Evolutionary conservation across 2,329 filamentous ascomycete species (phyloP).

Genomic region (Penicillium sp.): DNA sequence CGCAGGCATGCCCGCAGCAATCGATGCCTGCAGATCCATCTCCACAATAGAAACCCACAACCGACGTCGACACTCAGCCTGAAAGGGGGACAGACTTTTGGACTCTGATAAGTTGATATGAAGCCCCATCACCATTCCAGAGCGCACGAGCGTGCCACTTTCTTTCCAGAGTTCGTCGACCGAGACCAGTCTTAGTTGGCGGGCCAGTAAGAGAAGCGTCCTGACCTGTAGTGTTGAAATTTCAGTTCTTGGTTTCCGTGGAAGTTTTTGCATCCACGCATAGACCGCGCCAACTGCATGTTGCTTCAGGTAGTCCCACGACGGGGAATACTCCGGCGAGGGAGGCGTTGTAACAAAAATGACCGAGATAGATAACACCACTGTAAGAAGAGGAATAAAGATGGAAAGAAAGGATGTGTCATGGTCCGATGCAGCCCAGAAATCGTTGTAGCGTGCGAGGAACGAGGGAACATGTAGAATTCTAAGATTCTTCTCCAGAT

Average conservation of each 20-base stretch:
- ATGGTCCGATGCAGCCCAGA: constrained; percentile 13
- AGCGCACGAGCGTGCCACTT: constrained; percentile 36
- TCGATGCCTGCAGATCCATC: constrained; percentile 48
- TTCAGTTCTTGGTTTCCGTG: constrained; percentile 21
- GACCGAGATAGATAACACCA: constrained; percentile 12
- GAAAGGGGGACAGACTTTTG: constrained; percentile 33
- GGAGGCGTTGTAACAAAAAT: not conserved
- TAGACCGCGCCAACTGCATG: constrained; percentile 10
- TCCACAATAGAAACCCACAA: constrained; percentile 42
- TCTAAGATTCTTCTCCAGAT: constrained; percentile 20
- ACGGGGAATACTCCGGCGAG: constrained; percentile 1
- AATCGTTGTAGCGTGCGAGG: constrained; percentile 10
- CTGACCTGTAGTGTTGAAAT: constrained; percentile 19
- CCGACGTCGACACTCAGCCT: constrained; percentile 37
- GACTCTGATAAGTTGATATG: constrained; percentile 41
- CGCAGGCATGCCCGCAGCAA: constrained; percentile 40
- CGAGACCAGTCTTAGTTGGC: constrained; percentile 10
- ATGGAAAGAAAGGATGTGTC: constrained; percentile 5
- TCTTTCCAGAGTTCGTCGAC: constrained; percentile 44
- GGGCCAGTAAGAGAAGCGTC: constrained; percentile 14
- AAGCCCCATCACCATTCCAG: constrained; percentile 43
- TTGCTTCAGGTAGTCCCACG: constrained; percentile 19
- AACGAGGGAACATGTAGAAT: constrained; percentile 25
- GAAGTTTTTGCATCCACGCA: constrained; percentile 19
- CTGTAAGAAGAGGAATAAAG: constrained; percentile 20